A percentile compares a stretch with the other conserved stretches of the same genome.
Conservation (phyloP, 768 basidiomycete genomes). For the Xanthoconium purpureum region DNA sequence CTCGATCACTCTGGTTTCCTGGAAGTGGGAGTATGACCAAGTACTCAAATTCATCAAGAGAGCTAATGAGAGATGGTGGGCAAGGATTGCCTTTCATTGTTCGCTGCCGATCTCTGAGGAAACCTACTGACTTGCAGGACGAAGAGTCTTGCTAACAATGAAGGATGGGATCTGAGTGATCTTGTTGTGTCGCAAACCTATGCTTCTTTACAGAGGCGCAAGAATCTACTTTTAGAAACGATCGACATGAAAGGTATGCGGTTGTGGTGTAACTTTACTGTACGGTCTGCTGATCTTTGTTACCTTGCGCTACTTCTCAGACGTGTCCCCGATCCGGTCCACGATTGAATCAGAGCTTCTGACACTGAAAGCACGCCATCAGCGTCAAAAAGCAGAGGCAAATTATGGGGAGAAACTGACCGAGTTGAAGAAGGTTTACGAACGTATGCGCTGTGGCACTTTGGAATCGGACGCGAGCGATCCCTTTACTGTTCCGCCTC, state of each 20-base stretch:
- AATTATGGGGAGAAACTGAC: constrained; percentile 26
- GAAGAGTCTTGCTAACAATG: constrained; percentile 27
- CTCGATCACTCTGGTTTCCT: constrained; percentile 22
- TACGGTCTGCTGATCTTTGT: neutral
- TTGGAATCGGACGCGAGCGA: neutral
- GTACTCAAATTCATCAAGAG: constrained; percentile 1
- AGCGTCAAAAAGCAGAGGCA: constrained; percentile 28
- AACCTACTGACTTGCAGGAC: constrained; percentile 30
- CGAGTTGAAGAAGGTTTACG: constrained; percentile 43
- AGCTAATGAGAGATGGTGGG: constrained; percentile 18
- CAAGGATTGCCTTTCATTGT: neutral
- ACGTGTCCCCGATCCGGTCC: constrained; percentile 14
- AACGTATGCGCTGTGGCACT: constrained; percentile 40
- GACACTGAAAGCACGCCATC: constrained; percentile 21
- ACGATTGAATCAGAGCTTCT: constrained; percentile 32
- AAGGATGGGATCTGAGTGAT: constrained; percentile 45
- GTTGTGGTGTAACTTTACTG: neutral
- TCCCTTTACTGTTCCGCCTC: constrained; percentile 38
- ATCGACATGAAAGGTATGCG: constrained; percentile 38
- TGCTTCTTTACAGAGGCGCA: constrained; percentile 36
- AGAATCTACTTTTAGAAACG: constrained; percentile 38
- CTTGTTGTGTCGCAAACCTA: constrained; percentile 41
- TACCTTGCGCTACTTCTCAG: constrained; percentile 8
- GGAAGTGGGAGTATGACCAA: constrained; percentile 25
- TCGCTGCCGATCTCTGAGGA: neutral